Evolutionary conservation across 192 early-diverging fungal genomes (phyloP), one percentile per base, ranked within the genome.

Genomic region (Haplosporangium gracile): DNA sequence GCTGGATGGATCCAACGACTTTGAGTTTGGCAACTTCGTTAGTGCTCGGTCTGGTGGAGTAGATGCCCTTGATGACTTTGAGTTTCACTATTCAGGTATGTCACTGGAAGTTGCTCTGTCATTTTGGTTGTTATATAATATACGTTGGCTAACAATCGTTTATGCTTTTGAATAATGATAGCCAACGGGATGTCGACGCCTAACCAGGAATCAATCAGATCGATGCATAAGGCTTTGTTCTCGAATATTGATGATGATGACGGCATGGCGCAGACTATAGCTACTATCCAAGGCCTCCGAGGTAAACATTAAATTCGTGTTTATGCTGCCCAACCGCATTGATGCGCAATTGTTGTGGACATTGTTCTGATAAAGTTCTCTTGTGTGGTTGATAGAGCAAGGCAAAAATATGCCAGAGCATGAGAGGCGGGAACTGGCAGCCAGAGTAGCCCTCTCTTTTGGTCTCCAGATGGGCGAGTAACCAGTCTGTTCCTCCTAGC

Each of bases 361-460:
- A 16, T 3, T 36, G 13, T 40, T 75, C 51, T 43, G 51, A 73
- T 47, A 34, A 18, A 57, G 36, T 34, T 15, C 51, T 77, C 49
- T 49, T 29, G 11, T 76, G 1, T 45, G n/a, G 13, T n/a, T 68
- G 43, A 20, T 79, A 92, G 92, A 92, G 73, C 81, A 89, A 79
- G 89, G 90, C n/a, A 88, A 89, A 57, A 70, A 69, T 39, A 77
- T 93, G 72, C 77, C 89, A n/a, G 92, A 93, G 74, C 81, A 82
- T n/a, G 92, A 93, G 38, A 75, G 92, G 40, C 85, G 91, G 15
- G 88, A 89, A 69, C 74, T 93, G 36, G 92, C 92, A 6, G 92
- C 92, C 22, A 63, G 86, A 49, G 92, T 93, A 8, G 92, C 92
- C 13, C 79, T 89, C 26, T 92, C 92, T 22, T 93, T 93, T 86